A percentile compares a stretch with the other conserved stretches of the same genome.
Evolutionary conservation across 108 stramenopile genomes (phyloP).

Genomic region (Skeletonema marinoi): DNA sequence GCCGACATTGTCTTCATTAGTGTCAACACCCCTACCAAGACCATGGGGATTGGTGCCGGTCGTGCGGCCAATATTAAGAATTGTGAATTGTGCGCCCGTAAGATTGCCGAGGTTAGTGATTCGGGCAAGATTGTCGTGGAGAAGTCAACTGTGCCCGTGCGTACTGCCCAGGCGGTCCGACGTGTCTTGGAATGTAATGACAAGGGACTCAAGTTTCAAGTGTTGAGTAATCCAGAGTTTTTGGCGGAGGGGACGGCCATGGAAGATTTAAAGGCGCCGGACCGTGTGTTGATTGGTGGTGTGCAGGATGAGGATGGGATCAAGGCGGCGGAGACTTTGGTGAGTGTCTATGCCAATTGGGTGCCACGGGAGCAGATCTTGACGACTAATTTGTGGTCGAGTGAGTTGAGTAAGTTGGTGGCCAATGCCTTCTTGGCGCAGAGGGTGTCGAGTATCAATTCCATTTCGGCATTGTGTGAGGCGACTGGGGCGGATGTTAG

Average conservation of each 20-base stretch:
- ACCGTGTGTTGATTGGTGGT: constrained; percentile 98
- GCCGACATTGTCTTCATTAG: constrained; percentile 99
- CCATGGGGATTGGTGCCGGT: constrained; percentile 97
- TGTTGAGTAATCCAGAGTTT: constrained; percentile 98
- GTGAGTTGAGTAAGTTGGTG: constrained; percentile 98
- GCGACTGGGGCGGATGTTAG: constrained; percentile 96
- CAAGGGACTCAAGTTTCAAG: constrained; percentile 93
- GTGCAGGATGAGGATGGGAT: constrained; percentile 92
- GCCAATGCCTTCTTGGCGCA: constrained; percentile 99
- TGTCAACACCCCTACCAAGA: constrained; percentile 99
- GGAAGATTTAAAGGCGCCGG: constrained; percentile 90
- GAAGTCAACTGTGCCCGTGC: constrained; percentile 99
- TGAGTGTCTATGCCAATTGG: constrained; percentile 93
- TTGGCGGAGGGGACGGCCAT: constrained; percentile 99
- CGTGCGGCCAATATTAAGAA: constrained; percentile 99
- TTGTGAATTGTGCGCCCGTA: constrained; percentile 99
- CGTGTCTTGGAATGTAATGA: constrained; percentile 95
- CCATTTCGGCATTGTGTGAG: constrained; percentile 99
- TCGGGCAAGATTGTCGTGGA: constrained; percentile 97
- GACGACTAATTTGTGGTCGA: constrained; percentile 98
- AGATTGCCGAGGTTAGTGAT: constrained; percentile 93
- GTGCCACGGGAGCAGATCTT: constrained; percentile 93
- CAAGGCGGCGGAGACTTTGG: constrained; percentile 79
- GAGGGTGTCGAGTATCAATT: constrained; percentile 98
- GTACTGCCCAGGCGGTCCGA: constrained; percentile 95